phyloP scores from a whole-genome alignment of 441 rosid species.

The Populus hybrid region DNA sequence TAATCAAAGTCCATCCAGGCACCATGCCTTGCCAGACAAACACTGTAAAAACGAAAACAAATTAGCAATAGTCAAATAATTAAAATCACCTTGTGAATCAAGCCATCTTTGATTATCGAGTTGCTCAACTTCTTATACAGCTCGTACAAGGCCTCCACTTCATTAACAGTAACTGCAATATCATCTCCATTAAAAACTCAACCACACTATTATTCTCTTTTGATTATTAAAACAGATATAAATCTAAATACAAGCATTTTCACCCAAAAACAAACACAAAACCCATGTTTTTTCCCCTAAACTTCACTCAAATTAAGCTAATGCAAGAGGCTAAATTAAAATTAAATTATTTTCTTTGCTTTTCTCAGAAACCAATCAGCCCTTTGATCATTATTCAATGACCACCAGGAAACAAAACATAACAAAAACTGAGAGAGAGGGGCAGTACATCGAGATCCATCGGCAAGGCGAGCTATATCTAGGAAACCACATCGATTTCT shows the following conservation, averaged over 20 bases:
- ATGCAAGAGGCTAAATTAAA: not conserved
- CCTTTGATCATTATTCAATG: not conserved
- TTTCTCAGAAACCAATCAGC: not conserved
- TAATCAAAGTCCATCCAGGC: not conserved
- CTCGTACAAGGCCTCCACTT: constrained; percentile 73
- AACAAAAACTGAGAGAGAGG: not conserved
- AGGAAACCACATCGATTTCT: constrained; percentile 1
- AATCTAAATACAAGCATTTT: not conserved
- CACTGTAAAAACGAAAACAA: not conserved
- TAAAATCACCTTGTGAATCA: constrained; percentile 72
- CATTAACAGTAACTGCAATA: constrained; percentile 67
- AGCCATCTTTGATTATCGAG: constrained; percentile 67
- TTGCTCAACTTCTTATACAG: constrained; percentile 70
- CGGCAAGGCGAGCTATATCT: constrained; percentile 56
- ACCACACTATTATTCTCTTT: not conserved
- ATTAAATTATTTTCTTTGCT: not conserved
- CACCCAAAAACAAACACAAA: not conserved
- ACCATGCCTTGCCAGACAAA: not conserved
- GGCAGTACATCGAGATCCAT: constrained; percentile 49
- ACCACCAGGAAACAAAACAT: not conserved
- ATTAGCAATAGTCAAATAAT: not conserved
- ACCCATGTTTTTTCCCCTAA: not conserved
- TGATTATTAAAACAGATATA: not conserved
- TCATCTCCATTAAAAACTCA: not conserved
- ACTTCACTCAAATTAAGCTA: not conserved